Percentiles rank a stretch among this genome's conserved stretches.
phyloP scores from a whole-genome alignment of 2,329 filamentous ascomycete genomes.

The Bipolaris bicolor region DNA sequence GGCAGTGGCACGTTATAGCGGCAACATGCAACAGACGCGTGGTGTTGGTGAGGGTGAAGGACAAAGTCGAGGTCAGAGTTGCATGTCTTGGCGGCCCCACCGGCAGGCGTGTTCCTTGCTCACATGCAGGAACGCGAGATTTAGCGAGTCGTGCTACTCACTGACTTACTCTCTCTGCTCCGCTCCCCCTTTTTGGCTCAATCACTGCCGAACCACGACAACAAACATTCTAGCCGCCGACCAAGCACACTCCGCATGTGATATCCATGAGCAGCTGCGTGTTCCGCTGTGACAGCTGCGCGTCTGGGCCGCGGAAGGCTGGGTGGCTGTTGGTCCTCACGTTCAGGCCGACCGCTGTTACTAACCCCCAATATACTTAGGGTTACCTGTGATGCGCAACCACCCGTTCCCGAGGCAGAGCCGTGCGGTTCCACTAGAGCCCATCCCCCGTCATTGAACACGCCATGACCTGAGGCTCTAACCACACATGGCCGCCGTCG shows the following conservation, averaged over 20 bases:
- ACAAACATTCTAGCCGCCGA: background rate
- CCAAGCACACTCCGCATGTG: background rate
- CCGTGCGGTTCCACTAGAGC: slow-evolving; percentile 16
- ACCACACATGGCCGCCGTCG: slow-evolving; percentile 6
- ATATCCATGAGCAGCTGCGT: background rate
- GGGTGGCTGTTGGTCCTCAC: background rate
- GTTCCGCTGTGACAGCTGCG: background rate
- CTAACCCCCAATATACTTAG: slow-evolving; percentile 1
- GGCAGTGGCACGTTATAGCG: background rate
- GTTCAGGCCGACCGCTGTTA: slow-evolving; percentile 4
- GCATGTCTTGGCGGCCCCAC: slow-evolving; percentile 4
- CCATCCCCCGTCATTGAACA: slow-evolving; percentile 6
- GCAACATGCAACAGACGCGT: background rate
- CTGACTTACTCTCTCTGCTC: no score
- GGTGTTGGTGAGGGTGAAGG: background rate
- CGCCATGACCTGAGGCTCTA: slow-evolving; percentile 13
- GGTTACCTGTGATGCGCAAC: slow-evolving; percentile 1
- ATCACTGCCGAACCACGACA: background rate
- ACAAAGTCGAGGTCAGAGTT: slow-evolving; percentile 6
- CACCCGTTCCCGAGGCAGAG: slow-evolving; percentile 19
- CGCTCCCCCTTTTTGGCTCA: background rate
- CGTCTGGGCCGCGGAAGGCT: background rate
- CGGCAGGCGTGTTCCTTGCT: background rate
- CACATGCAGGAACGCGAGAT: slow-evolving; percentile 17
- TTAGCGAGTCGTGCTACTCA: slow-evolving; percentile 4